Conservation (phyloP, 371 early-diverging fungal genomes). For the Polyrhizophydium stewartii region DNA sequence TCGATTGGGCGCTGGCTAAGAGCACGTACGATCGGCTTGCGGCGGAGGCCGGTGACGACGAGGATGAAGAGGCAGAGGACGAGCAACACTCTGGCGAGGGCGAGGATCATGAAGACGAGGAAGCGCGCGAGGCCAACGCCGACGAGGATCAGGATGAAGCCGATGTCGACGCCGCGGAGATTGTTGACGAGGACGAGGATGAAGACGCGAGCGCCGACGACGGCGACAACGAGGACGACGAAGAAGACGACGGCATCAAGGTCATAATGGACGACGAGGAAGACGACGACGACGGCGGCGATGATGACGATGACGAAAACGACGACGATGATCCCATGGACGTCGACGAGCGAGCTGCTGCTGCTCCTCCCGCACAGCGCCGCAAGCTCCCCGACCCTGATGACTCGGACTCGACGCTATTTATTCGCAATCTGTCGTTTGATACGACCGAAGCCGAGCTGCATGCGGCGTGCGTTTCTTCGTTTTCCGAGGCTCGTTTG, state of each 20-base stretch:
- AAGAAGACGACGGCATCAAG: slow-evolving; percentile 25
- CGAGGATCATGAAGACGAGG: slow-evolving; percentile 25
- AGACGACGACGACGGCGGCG: slow-evolving; percentile 35
- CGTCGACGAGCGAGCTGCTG: neutral
- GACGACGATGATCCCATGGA: slow-evolving; percentile 40
- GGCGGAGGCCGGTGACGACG: slow-evolving; percentile 18
- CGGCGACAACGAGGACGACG: slow-evolving; percentile 27
- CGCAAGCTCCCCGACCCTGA: slow-evolving; percentile 21
- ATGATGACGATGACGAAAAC: slow-evolving; percentile 36
- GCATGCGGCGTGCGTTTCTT: slow-evolving; percentile 41
- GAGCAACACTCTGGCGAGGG: slow-evolving; percentile 10
- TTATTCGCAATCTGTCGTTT: slow-evolving; percentile 87
- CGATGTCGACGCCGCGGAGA: slow-evolving; percentile 7
- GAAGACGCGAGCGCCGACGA: slow-evolving; percentile 2
- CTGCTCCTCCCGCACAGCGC: slow-evolving; percentile 6
- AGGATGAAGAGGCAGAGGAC: slow-evolving; percentile 17
- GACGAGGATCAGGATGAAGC: slow-evolving; percentile 17
- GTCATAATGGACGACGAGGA: slow-evolving; percentile 34
- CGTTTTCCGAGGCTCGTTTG: neutral
- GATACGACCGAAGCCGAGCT: slow-evolving; percentile 83
- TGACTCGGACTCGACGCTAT: slow-evolving; percentile 75
- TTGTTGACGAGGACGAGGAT: slow-evolving; percentile 34
- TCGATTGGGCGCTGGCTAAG: slow-evolving; percentile 83
- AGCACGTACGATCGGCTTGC: slow-evolving; percentile 60
- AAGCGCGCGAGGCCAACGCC: neutral